Conservation (phyloP, 441 rosid genomes). For the Iberis amara region DNA sequence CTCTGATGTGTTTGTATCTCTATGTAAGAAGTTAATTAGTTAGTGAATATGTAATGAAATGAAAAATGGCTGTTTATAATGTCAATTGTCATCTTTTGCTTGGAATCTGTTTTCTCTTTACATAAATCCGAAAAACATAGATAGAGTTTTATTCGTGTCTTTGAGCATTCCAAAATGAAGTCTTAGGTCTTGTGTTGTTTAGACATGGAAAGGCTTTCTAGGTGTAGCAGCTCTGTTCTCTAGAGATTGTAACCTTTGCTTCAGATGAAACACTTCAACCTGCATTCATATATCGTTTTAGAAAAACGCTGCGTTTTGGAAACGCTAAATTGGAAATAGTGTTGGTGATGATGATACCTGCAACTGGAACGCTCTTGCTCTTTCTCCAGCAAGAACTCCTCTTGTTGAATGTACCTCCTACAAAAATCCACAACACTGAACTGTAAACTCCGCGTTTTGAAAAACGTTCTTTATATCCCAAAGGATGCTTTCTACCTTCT, state of each 20-base stretch:
- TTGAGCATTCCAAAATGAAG: slow-evolving; percentile 6
- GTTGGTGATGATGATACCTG: slow-evolving; percentile 40
- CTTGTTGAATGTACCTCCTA: slow-evolving; percentile 83
- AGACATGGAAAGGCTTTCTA: slow-evolving; percentile 71
- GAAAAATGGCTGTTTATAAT: slow-evolving; percentile 23
- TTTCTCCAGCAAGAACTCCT: slow-evolving; percentile 63
- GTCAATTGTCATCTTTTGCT: neutral
- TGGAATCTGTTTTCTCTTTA: slow-evolving; percentile 19
- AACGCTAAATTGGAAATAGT: neutral
- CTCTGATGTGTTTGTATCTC: slow-evolving; percentile 14
- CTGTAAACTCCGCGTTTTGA: neutral
- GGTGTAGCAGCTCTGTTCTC: slow-evolving; percentile 79
- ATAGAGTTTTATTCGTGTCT: slow-evolving; percentile 1
- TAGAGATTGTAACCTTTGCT: slow-evolving; percentile 84
- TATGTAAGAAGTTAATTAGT: slow-evolving; percentile 20
- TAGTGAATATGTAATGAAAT: slow-evolving; percentile 2
- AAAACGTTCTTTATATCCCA: slow-evolving; percentile 4
- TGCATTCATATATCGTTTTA: slow-evolving; percentile 23
- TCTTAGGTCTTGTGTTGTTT: slow-evolving; percentile 1
- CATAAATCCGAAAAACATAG: slow-evolving; percentile 16
- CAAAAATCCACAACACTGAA: neutral
- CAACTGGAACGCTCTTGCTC: slow-evolving; percentile 87
- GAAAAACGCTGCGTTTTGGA: neutral
- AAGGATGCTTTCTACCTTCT: slow-evolving; percentile 57
- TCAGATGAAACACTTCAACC: slow-evolving; percentile 97